Evolutionary conservation across 352 stramenopile species (phyloP), one percentile per base, ranked within the genome.

Genomic region (Phytopythium chamaehyphon): DNA sequence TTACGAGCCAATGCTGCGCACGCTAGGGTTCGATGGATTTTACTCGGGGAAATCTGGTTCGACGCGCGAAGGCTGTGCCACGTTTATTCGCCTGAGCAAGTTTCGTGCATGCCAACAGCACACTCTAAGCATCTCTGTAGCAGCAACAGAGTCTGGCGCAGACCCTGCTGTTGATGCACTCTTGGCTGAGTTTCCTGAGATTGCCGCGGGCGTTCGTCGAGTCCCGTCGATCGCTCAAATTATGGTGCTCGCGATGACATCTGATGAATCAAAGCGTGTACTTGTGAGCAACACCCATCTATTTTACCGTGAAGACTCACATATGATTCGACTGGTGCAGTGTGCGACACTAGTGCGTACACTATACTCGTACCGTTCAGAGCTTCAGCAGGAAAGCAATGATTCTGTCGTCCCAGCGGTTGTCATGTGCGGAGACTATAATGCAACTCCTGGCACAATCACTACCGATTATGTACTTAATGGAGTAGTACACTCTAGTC

Each of bases 251-350:
- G 64, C 67, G 26, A 71, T 65, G 2, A 54, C 48, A n/a, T 12
- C 50, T 1, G 49, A 74, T 18, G 54, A 56, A 3, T 14, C 46
- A 1, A 51, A 56, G 18, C 64, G 38, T 19, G 43, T 87, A 18
- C 33, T 91, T 48, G 45, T 89, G n/a, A 73, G 65, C 0, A 91
- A 91, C 40, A 89, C 81, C 11, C 81, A 91, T 43, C 54, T 91
- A 7, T 91, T 83, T 47, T 91, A 88, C 51, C 77, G 81, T 2
- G 69, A 83, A 58, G 81, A 89, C 47, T 66, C 76, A 11, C 66
- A 91, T 49, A 62, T 88, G 59, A 76, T 89, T 31, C 77, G 81
- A 12, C 53, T 88, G 16, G 50, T 89, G 15, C 81, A 91, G 57
- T 64, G 69, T 16, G 54, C 70, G 28, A 69, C 66, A 12, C 51